Conservation (phyloP, 164 flowering plant genomes). For the Tetrastigma voinierianum region DNA sequence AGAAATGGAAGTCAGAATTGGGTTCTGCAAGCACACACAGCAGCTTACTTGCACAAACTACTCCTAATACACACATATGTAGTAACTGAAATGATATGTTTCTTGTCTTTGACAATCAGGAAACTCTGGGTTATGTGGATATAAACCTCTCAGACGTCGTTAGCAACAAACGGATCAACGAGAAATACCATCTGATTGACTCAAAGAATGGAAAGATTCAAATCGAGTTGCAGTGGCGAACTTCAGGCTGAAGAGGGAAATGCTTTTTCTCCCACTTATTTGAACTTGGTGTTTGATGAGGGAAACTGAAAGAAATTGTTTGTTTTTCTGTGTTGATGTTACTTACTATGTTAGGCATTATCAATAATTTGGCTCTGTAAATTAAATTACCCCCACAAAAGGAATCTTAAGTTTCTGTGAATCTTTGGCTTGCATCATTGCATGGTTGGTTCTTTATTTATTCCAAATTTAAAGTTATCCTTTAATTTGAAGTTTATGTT, state of each 20-base stretch:
- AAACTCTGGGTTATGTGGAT: conserved; percentile 75
- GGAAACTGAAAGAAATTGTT: not conserved
- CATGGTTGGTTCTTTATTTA: no score
- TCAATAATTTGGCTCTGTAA: no score
- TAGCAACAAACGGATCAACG: conserved; percentile 74
- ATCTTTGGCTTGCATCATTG: no score
- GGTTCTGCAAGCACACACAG: no score
- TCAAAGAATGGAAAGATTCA: conserved; percentile 86
- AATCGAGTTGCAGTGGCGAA: conserved; percentile 91
- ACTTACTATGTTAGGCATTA: no score
- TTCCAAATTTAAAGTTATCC: no score
- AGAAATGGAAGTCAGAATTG: no score
- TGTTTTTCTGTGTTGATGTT: not conserved
- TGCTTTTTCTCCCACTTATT: not conserved
- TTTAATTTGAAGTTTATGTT: no score
- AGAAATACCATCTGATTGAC: conserved; percentile 86
- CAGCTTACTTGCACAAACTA: not conserved
- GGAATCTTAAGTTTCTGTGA: no score
- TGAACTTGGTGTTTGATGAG: not conserved
- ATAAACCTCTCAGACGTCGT: conserved; percentile 77
- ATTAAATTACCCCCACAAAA: no score
- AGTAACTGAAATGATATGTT: not conserved
- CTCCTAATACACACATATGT: not conserved
- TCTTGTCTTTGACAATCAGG: conserved; percentile 33
- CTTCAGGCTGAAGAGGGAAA: conserved; percentile 27